A percentile compares a stretch with the other conserved stretches of the same genome.
Conservation (phyloP, 106 monocot species). For the Allium fistulosum region DNA sequence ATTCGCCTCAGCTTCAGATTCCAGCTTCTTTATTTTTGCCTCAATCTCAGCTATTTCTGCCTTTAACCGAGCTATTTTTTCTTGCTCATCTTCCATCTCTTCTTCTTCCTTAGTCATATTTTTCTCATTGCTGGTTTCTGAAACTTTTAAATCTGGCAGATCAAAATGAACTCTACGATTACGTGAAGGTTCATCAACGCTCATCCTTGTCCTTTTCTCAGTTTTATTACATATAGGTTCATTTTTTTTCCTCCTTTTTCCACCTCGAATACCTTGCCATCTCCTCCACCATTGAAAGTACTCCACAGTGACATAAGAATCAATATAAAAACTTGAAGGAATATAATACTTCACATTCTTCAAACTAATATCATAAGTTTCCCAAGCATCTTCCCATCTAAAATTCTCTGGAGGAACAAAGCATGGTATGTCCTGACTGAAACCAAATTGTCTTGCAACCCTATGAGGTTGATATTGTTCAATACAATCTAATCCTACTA, state of each 20-base stretch:
- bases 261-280: background rate
- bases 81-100: too few relatives aligned
- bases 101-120: too few relatives aligned
- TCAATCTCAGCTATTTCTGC: too few relatives aligned
- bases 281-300: slow-evolving; percentile 27
- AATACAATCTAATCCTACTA: slow-evolving; percentile 29
- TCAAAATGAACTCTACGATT: too few relatives aligned
- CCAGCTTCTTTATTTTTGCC: too few relatives aligned
- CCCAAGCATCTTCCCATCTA: slow-evolving; percentile 38
- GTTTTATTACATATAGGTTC: too few relatives aligned
- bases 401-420: slow-evolving; percentile 20
- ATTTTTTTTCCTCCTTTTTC: background rate
- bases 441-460: slow-evolving; percentile 58
- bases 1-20: too few relatives aligned
- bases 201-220: too few relatives aligned
- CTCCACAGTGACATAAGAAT: slow-evolving; percentile 26
- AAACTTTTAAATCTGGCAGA: too few relatives aligned
- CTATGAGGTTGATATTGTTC: slow-evolving; percentile 34
- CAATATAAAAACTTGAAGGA: slow-evolving; percentile 28
- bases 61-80: too few relatives aligned
- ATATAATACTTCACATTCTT: slow-evolving; percentile 10
- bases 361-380: slow-evolving; percentile 23
- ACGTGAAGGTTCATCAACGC: too few relatives aligned
- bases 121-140: too few relatives aligned
- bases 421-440: slow-evolving; percentile 61